Conservation (phyloP, 345 rosid species). For the Dipteronia sinensis region DNA sequence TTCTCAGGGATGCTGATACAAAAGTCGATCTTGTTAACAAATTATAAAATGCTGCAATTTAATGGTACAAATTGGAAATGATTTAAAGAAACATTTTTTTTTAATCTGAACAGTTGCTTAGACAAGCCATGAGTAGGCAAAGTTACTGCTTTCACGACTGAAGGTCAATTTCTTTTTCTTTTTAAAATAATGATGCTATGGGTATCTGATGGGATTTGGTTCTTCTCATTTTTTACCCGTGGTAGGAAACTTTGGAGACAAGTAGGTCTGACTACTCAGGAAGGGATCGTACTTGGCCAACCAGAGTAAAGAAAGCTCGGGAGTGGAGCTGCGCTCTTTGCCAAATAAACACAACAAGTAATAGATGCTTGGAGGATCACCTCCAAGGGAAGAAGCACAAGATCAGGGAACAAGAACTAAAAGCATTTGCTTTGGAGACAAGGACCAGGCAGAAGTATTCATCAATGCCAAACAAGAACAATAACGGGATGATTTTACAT, state of each 20-base stretch:
- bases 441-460: not conserved
- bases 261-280: not conserved
- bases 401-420: conserved; percentile 19
- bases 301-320: conserved; percentile 18
- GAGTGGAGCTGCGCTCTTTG: conserved; percentile 43
- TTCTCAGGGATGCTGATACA: not conserved
- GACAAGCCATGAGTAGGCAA: not conserved
- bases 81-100: not conserved
- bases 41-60: not conserved
- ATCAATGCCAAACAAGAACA: not conserved
- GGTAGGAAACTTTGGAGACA: conserved; percentile 18
- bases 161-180: not conserved
- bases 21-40: not conserved
- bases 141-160: not conserved
- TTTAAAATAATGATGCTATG: not conserved
- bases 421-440: not conserved
- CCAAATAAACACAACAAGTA: conserved; percentile 26
- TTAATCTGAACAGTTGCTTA: not conserved
- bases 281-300: not conserved
- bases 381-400: conserved; percentile 37
- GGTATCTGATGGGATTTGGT: not conserved
- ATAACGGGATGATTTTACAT: conserved; percentile 2
- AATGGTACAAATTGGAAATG: not conserved
- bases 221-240: not conserved
- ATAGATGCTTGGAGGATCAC: conserved; percentile 32